Evolutionary conservation across 768 basidiomycete species (phyloP), one percentile per base, ranked within the genome.

Genomic region (Tylopilus felleus): DNA sequence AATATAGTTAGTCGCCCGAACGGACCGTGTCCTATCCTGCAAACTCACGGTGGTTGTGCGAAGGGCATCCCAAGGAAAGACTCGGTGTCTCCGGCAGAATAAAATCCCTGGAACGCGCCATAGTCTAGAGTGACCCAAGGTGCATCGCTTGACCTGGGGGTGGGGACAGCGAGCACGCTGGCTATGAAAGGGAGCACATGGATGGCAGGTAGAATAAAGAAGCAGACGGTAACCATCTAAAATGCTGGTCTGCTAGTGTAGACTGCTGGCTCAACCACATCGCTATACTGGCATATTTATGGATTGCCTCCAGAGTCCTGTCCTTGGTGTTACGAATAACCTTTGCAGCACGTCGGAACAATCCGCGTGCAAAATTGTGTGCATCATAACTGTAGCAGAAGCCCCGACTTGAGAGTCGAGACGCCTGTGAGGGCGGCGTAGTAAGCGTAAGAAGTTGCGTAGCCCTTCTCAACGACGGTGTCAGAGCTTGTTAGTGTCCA

Each of bases 51-150:
- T 38, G 42, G 51, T 28, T 52, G 51, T 16, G 51, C 43, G 14
- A 52, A 44, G 9, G 51, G 51, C 2, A 51, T 25, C 4, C 51
- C 43, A 10, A 52, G 51, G 25, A 38, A 52, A 13, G 51, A 45
- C 35, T 52, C 19, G 9, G 43, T 45, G 8, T 36, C 9, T 16
- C 43, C 35, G 8, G 52, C 46, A 13, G 59, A 60, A 21, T 28
- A 3, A 16, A 59, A 58, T 2, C 61, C 63, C 22, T 56, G 58
- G 38, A 62, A 58, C 33, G 35, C 31, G 9, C 63, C 61, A 51
- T 62, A 64, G 50, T 64, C 58, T 1, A 64, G 52, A 5, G 49
- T 36, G n/a, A 62, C 53, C 8, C 55, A 9, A 16, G 58, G 62
- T 19, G 51, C 35, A 27, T 8, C 19, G 2, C 17, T 21, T 14